Base-by-base conservation (phyloP, 169 alveolate genomes). In the Amoebophrya sp. region DNA sequence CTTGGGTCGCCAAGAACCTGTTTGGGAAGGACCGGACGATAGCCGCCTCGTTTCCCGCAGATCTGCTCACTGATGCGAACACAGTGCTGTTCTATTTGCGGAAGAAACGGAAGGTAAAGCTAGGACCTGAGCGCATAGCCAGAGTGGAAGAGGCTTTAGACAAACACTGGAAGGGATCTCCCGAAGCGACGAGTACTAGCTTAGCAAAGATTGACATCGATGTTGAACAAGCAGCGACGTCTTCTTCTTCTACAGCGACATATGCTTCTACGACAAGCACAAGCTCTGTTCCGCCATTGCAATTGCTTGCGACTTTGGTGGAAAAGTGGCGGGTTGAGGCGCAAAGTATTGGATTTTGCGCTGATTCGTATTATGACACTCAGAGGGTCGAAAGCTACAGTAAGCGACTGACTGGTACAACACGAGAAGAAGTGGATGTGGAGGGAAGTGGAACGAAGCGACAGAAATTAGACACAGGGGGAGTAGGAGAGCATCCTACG, bases 241-340 rank as follows among this genome's bases (percentile, higher is more conserved):
- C n/a, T n/a, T n/a, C n/a, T n/a, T n/a, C n/a, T n/a, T n/a, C n/a
- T n/a, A n/a, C n/a, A n/a, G n/a, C n/a, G n/a, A n/a, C n/a, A n/a
- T n/a, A n/a, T n/a, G n/a, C n/a, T n/a, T n/a, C n/a, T n/a, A n/a
- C n/a, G n/a, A n/a, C n/a, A n/a, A n/a, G n/a, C n/a, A n/a, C n/a
- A n/a, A n/a, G n/a, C n/a, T n/a, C n/a, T 47, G 6, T 47, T 6
- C 6, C 65, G 6, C 65, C 65, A 47, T 47, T 18, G 65, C 65
- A 47, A 18, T 18, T 18, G n/a, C 83, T 65, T 29, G 83, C 33
- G 39, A 65, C 2, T 1, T 0, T 1, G 33, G 2, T 65, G 39
- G 83, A 65, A 36, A 6, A 65, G 83, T 65, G 83, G 83, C 83
- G 83, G 36, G 83, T 65, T 29, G 83, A 65, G 83, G 83, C 83